phyloP scores from a whole-genome alignment of 345 rosid species.

The Dovyalis caffra region DNA sequence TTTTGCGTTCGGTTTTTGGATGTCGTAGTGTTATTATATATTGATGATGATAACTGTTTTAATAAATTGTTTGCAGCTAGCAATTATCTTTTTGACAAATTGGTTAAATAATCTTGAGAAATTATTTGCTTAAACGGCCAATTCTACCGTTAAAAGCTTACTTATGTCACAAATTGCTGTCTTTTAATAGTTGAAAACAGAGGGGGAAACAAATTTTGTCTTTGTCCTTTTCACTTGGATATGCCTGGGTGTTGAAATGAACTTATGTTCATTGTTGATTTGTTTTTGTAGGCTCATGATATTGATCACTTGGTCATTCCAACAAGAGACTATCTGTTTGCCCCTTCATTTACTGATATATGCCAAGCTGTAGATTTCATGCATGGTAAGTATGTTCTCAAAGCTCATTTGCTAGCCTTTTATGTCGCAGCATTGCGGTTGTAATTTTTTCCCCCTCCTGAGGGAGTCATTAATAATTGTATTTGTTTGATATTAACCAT shows the following conservation, averaged over 20 bases:
- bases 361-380: slow-evolving; percentile 68
- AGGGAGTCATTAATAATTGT: background rate
- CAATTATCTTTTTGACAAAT: background rate
- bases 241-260: background rate
- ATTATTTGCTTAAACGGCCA: background rate
- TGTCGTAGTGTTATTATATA: background rate
- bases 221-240: background rate
- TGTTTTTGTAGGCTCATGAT: slow-evolving; percentile 55
- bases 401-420: background rate
- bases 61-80: background rate
- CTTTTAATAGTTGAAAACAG: background rate
- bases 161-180: background rate
- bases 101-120: background rate
- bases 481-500: background rate
- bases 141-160: background rate
- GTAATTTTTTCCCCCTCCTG: background rate
- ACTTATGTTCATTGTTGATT: background rate
- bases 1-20: background rate
- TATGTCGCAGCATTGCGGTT: background rate
- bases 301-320: slow-evolving; percentile 88
- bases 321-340: slow-evolving; percentile 84
- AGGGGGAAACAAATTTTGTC: background rate
- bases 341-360: slow-evolving; percentile 66
- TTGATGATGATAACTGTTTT: background rate
- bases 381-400: slow-evolving; percentile 45